Conservation (phyloP, 2,329 filamentous ascomycete species). For the Fusarium sp. region DNA sequence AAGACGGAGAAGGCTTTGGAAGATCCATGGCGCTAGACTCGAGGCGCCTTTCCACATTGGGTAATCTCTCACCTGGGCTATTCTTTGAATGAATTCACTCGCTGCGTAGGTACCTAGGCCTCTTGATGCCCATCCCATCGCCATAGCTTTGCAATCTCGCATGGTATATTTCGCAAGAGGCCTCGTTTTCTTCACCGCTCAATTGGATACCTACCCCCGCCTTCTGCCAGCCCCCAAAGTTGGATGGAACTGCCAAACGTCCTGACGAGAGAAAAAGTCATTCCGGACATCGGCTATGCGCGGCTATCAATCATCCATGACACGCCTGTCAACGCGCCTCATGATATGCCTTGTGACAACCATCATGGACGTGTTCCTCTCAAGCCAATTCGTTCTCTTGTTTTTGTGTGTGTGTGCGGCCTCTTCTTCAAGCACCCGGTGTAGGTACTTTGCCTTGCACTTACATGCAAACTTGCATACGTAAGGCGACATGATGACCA, state of each 20-base stretch:
- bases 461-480: not conserved
- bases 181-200: not conserved
- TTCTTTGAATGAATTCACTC: not conserved
- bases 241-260: not conserved
- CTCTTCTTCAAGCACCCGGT: not conserved
- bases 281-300: slow-evolving; percentile 34
- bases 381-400: not conserved
- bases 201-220: not conserved
- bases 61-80: slow-evolving; percentile 39
- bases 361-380: not conserved
- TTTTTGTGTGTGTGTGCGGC: not conserved
- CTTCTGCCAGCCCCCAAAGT: not conserved
- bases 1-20: slow-evolving; percentile 1
- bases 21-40: slow-evolving; percentile 19
- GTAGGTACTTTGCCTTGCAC: not conserved
- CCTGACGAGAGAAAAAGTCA: not conserved
- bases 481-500: not conserved
- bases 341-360: slow-evolving; percentile 2
- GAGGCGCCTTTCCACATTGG: slow-evolving; percentile 29
- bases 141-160: not conserved
- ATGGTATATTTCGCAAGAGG: not conserved
- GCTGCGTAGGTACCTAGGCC: too few relatives aligned
- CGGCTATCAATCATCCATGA: slow-evolving; percentile 23
- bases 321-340: not conserved
- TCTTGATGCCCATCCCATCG: not conserved